Conservation (phyloP, 176 grass and related monocot genomes). For the Raddia guianensis region DNA sequence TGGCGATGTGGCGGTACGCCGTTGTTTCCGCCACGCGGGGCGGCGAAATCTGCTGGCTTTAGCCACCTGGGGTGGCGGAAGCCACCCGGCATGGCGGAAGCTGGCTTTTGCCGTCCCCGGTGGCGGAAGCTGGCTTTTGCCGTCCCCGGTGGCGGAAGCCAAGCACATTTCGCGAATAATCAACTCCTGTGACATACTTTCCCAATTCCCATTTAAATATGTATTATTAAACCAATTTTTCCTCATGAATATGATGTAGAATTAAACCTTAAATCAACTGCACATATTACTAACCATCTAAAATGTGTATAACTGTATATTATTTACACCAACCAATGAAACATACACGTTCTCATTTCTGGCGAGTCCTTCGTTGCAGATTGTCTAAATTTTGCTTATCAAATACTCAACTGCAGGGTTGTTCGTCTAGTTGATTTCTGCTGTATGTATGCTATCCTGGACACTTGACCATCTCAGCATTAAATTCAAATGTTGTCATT, state of each 20-base stretch:
- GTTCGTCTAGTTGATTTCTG: background rate
- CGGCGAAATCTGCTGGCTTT: too few species aligned
- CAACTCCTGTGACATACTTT: too few species aligned
- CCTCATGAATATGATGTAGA: conserved; percentile 25
- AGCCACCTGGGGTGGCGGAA: too few species aligned
- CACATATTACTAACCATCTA: conserved; percentile 33
- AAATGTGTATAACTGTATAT: background rate
- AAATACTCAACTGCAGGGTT: background rate
- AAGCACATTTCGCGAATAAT: too few species aligned
- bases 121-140: too few species aligned
- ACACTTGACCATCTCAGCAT: background rate
- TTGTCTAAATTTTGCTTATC: background rate
- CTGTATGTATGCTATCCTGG: background rate
- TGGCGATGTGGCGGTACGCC: too few species aligned
- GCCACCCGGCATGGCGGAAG: too few species aligned
- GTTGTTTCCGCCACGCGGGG: too few species aligned
- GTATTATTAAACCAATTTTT: too few species aligned
- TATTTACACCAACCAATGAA: background rate
- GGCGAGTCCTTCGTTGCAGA: background rate
- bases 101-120: too few species aligned
- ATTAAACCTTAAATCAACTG: conserved; percentile 35
- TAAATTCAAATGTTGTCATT: background rate
- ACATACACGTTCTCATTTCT: background rate
- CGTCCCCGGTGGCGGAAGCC: too few species aligned
- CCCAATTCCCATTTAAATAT: too few species aligned